A percentile compares a stretch with the other conserved stretches of the same genome.
phyloP scores from a whole-genome alignment of 805 yeast species.

The Hanseniaspora vineae region DNA sequence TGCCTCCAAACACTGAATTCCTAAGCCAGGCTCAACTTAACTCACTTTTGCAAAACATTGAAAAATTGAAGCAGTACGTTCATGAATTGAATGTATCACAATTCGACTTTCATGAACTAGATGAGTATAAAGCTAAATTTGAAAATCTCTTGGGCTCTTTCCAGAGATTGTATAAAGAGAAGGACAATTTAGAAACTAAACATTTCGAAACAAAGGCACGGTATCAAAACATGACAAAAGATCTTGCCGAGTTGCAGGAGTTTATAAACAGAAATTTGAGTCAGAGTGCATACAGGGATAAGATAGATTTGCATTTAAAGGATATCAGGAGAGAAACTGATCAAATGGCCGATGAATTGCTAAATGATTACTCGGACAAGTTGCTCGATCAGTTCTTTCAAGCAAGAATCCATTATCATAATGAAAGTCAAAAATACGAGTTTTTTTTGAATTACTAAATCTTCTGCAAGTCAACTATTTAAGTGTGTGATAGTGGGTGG shows the following conservation, averaged over 20 bases:
- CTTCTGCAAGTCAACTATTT: too few relatives aligned
- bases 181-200: constrained; percentile 16
- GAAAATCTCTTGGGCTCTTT: constrained; percentile 6
- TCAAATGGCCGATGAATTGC: constrained; percentile 7
- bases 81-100: constrained; percentile 5
- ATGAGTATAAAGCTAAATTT: constrained; percentile 1
- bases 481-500: too few relatives aligned
- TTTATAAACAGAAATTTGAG: constrained; percentile 30
- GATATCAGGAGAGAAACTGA: constrained; percentile 20
- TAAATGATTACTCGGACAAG: constrained; percentile 19
- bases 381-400: constrained; percentile 11
- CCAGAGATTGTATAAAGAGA: constrained; percentile 15
- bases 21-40: background rate
- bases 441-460: too few relatives aligned
- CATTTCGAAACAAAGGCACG: constrained; percentile 13
- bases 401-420: background rate
- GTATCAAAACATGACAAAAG: constrained; percentile 19
- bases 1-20: background rate
- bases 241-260: constrained; percentile 23
- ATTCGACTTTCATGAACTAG: constrained; percentile 11
- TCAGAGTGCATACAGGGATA: constrained; percentile 20
- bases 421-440: background rate
- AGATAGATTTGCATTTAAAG: constrained; percentile 18
- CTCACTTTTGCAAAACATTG: constrained; percentile 1
- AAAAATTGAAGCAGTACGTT: constrained; percentile 3